Base-by-base conservation (phyloP, 371 early-diverging fungal genomes). In the Mucor irregularis region DNA sequence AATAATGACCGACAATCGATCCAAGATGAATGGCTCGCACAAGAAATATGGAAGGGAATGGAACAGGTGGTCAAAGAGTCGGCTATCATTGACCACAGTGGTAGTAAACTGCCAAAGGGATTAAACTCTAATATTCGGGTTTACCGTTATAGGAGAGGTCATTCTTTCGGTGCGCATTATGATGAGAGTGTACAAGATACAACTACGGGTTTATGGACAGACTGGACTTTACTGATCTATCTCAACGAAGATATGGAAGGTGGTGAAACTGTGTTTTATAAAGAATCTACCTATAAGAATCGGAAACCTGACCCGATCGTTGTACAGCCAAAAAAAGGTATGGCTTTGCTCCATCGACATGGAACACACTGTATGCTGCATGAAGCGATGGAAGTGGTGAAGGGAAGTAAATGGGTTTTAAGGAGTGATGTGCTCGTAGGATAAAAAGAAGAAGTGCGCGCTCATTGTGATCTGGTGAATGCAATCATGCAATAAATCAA, bases 191-290 rank as follows among this genome's bases (percentile, higher is more conserved):
- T 88, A 10, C 69, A 74, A 40, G 84, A 85, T 30, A 52, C 53
- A 22, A 22, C 33, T 5, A 67, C 64, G 9, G 66, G 66, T 0
- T 45, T 68, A 2, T 71, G 75, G 71, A 66, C 58, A 14, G 88
- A 87, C 35, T 91, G 87, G 76, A 90, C 90, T 0, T 61, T 89
- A 34, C 64, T 89, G 29, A 77, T 88, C 7, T 90, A 89, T 59
- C 66, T 89, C 28, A 91, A 87, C 38, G 61, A 68, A 28, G 71
- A 66, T 4, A 71, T 84, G 34, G 31, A 74, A 5, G 90, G 90
- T 1, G 90, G 90, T 16, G 87, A 90, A 51, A 90, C 89, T 0
- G 87, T 90, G 5, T 90, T 90, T 64, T 87, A 88, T 53, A 78
- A 69, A 43, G 49, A 56, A 7, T 47, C 21, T 39, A 46, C 28